Evolutionary conservation across 2,329 filamentous ascomycete genomes (phyloP), one percentile per base, ranked within the genome.

Genomic region (Ascomycota sp.): DNA sequence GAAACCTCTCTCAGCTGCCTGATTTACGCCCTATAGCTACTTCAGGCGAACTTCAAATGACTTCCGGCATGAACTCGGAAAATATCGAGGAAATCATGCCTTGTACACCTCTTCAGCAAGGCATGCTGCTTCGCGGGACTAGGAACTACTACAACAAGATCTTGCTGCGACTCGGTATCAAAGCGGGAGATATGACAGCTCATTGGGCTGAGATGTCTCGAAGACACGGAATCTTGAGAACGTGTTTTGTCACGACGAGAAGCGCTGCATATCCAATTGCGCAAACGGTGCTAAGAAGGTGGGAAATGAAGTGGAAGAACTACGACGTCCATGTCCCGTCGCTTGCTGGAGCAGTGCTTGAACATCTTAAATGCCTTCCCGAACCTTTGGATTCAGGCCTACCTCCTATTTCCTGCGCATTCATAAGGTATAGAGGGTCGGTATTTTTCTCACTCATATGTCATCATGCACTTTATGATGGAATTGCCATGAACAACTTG

Each of bases 391-490:
- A 69, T 32, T 60, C 59, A 0, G 47, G 52, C 10, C 47, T 41
- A 4, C 62, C 59, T 7, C 65, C 59, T 1, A 49, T 61, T 9
- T 64, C 57, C 5, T 53, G 64, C 33, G 60, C 56, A 0, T 34
- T 60, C 0, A 50, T 69, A 16, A 40, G 42, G 8, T 43, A 50
- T 1, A 43, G 44, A 6, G 47, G 43, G 0, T 45, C 39, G 0
- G 33, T 37, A 0, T 62, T 61, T 30, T 43, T 63, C 1, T 73
- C 58, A 0, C 64, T 64, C 33, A 50, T 60, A 28, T 72, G 58
- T 43, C 83, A 92, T 44, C 84, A 93, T 53, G 79, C 81, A 2
- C 57, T 92, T 1, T 92, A 92, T 44, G 84, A 93, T 52, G 84
- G 77, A 0, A 71, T 76, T 27, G 81, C 82, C 0, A 76, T 92